Percentiles rank a stretch among this genome's conserved stretches.
These are phyloP conservation scores for Tetracladium maxilliforme DNA, from an alignment of 2,329 filamentous ascomycete species.

Conservation along the genomic window DNA sequence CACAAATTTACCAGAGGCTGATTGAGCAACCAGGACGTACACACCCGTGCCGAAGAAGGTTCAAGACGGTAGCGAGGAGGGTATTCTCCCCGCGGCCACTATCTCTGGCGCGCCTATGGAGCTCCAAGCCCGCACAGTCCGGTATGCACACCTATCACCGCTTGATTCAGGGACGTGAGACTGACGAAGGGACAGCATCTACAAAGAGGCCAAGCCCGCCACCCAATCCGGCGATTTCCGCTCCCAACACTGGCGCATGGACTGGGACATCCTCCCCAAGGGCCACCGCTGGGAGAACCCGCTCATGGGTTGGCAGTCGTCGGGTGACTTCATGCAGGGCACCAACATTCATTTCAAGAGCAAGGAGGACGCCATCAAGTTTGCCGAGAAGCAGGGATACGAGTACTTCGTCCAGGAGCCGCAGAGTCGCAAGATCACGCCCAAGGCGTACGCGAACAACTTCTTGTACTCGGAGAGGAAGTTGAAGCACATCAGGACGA, in stretches of 20 bases:
- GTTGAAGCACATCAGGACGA: conserved; percentile 75
- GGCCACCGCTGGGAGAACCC: conserved; percentile 98
- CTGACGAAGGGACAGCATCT: conserved; percentile 51
- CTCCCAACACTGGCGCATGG: conserved; percentile 83
- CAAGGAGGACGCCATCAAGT: conserved; percentile 88
- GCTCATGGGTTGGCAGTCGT: conserved; percentile 97
- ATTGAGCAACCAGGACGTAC: conserved; percentile 71
- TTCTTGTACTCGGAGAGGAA: conserved; percentile 76
- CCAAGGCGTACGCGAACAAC: conserved; percentile 96
- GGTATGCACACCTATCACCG: too few relatives aligned
- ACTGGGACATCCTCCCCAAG: conserved; percentile 89
- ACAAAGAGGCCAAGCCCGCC: conserved; percentile 79
- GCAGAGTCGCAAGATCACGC: conserved; percentile 68
- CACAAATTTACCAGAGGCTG: conserved; percentile 5
- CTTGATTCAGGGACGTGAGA: background rate
- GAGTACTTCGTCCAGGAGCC: conserved; percentile 99
- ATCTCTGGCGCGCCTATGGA: conserved; percentile 88
- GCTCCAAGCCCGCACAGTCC: conserved; percentile 83
- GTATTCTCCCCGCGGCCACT: conserved; percentile 63
- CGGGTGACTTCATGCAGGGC: conserved; percentile 87
- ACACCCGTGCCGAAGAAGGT: conserved; percentile 81
- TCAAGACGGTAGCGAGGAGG: conserved; percentile 80
- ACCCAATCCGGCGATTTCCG: conserved; percentile 90
- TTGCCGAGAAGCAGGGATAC: conserved; percentile 97
- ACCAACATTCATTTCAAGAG: conserved; percentile 79